Conservation (phyloP, 768 basidiomycete genomes). For the Pisolithus marmoratus region DNA sequence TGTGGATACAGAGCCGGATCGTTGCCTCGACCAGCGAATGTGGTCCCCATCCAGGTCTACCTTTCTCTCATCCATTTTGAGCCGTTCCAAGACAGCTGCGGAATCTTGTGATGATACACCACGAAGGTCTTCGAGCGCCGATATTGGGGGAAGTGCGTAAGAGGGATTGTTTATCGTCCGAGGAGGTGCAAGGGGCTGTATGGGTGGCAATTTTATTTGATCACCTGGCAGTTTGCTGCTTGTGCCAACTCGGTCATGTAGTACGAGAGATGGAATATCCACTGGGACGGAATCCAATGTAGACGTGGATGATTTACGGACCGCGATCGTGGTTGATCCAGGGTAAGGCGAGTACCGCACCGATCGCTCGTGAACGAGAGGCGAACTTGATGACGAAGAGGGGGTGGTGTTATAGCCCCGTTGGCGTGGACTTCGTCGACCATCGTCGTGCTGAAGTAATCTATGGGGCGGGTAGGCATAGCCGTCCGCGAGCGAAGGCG, state of each 20-base stretch:
- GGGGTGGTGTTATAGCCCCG: slow-evolving; percentile 19
- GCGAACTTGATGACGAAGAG: slow-evolving; percentile 22
- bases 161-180: slow-evolving; percentile 28
- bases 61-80: slow-evolving; percentile 43
- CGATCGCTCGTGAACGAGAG: slow-evolving; percentile 19
- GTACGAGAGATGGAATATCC: slow-evolving; percentile 31
- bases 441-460: slow-evolving; percentile 12
- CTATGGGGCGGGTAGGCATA: slow-evolving; percentile 29
- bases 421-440: slow-evolving; percentile 26
- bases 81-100: slow-evolving; percentile 57
- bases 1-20: slow-evolving; percentile 37
- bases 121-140: slow-evolving; percentile 59
- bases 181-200: slow-evolving; percentile 30
- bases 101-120: slow-evolving; percentile 50
- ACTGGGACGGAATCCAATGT: slow-evolving; percentile 27
- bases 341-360: slow-evolving; percentile 45
- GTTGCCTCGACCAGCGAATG: slow-evolving; percentile 35
- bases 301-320: slow-evolving; percentile 19
- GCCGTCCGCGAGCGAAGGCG: slow-evolving; percentile 17
- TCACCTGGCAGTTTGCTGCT: slow-evolving; percentile 26
- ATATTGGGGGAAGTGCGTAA: slow-evolving; percentile 63
- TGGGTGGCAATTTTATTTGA: slow-evolving; percentile 36
- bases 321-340: slow-evolving; percentile 16
- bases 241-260: slow-evolving; percentile 24
- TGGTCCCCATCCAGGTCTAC: slow-evolving; percentile 17